Percentiles rank a stretch among this genome's conserved stretches.
phyloP scores from a whole-genome alignment of 1,139 yeast genomes.

The Lodderomyces metapsilosis region DNA sequence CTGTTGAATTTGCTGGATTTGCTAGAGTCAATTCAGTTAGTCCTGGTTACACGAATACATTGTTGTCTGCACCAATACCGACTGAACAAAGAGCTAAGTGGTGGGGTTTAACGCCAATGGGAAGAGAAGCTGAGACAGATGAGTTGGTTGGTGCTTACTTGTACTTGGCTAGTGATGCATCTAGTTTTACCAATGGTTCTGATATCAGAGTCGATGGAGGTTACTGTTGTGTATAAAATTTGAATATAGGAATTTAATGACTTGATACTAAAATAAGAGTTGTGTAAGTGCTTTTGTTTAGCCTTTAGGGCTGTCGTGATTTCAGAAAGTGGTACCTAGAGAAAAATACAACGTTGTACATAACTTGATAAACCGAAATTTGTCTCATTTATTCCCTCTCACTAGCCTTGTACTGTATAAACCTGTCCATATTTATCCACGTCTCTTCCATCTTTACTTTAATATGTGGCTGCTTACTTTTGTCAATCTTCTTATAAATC shows the following conservation, averaged over 20 bases:
- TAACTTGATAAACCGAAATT: too few relatives aligned
- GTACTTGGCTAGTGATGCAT: slow-evolving; percentile 41
- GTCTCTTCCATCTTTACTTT: slow-evolving; percentile 71
- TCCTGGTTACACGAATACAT: slow-evolving; percentile 57
- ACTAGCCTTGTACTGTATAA: slow-evolving; percentile 65
- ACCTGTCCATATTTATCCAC: slow-evolving; percentile 64
- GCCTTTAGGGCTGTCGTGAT: too few relatives aligned
- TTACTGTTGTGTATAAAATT: slow-evolving; percentile 11
- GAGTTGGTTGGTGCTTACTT: slow-evolving; percentile 46
- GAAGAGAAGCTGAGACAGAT: slow-evolving; percentile 40
- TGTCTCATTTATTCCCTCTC: slow-evolving; percentile 18
- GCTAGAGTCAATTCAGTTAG: slow-evolving; percentile 57
- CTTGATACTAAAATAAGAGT: not conserved
- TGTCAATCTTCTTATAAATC: slow-evolving; percentile 66
- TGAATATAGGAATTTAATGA: too few relatives aligned
- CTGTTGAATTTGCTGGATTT: slow-evolving; percentile 52
- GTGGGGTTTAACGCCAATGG: slow-evolving; percentile 39
- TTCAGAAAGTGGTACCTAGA: too few relatives aligned
- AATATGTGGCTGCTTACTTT: slow-evolving; percentile 55
- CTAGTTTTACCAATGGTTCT: slow-evolving; percentile 46
- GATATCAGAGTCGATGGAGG: slow-evolving; percentile 49
- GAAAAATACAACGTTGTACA: too few relatives aligned
- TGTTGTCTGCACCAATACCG: slow-evolving; percentile 50
- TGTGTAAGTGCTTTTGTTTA: not conserved
- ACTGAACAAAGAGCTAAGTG: slow-evolving; percentile 32